These are phyloP conservation scores for Dryas integrifolia DNA, from an alignment of 331 rosid genomes.

Conservation along the genomic window DNA sequence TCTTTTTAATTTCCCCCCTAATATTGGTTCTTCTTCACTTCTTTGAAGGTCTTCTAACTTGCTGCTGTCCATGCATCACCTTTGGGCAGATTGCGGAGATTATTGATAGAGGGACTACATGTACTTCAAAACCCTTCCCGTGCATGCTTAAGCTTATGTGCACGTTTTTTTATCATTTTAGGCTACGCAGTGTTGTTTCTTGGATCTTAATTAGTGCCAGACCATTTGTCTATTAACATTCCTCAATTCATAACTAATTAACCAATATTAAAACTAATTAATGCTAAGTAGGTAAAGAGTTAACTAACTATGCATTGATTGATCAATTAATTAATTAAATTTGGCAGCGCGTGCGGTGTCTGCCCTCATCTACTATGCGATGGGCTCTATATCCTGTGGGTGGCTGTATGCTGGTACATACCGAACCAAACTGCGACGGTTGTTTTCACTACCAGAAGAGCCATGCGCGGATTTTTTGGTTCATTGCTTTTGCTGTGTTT, in stretches of 20 bases:
- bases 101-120: slow-evolving; percentile 37
- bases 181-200: too few relatives aligned
- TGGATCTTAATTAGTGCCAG: too few relatives aligned
- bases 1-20: too few relatives aligned
- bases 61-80: slow-evolving; percentile 39
- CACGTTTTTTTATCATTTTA: too few relatives aligned
- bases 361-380: slow-evolving; percentile 8
- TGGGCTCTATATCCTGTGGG: background rate
- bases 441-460: slow-evolving; percentile 37
- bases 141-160: background rate
- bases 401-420: slow-evolving; percentile 29
- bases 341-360: slow-evolving; percentile 37
- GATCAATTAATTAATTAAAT: background rate
- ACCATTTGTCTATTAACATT: too few relatives aligned
- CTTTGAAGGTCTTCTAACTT: slow-evolving; percentile 34
- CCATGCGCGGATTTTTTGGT: slow-evolving; percentile 37
- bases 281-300: too few relatives aligned
- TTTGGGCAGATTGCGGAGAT: slow-evolving; percentile 44
- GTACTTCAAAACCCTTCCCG: slow-evolving; percentile 3
- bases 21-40: background rate
- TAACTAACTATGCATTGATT: too few relatives aligned
- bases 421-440: slow-evolving; percentile 36
- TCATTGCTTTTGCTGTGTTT: slow-evolving; percentile 29
- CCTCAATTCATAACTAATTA: background rate
- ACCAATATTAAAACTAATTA: background rate